These are phyloP conservation scores for Kwoniella dendrophila DNA, from an alignment of 768 basidiomycete species.

Conservation along the genomic window DNA sequence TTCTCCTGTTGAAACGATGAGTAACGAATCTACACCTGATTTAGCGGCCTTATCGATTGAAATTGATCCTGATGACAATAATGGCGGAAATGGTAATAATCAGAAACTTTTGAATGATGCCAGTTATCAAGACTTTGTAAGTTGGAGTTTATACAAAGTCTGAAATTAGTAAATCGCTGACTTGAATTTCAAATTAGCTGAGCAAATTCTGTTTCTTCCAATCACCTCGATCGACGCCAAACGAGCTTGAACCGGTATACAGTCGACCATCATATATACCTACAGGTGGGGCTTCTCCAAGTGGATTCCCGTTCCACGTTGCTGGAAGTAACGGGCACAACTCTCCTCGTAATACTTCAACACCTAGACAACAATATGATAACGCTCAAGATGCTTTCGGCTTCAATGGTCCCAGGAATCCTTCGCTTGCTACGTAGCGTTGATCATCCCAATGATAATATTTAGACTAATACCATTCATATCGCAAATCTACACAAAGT, in stretches of 20 bases:
- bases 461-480: no score
- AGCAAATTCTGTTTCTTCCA: conserved; percentile 56
- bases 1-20: conserved; percentile 39
- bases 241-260: conserved; percentile 29
- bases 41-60: conserved; percentile 32
- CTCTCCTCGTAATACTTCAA: conserved; percentile 36
- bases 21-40: conserved; percentile 33
- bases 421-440: no score
- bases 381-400: conserved; percentile 38
- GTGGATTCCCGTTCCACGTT: conserved; percentile 46
- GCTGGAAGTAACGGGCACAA: conserved; percentile 13
- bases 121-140: conserved; percentile 53
- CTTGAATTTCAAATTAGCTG: conserved; percentile 28
- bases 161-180: background rate
- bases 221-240: conserved; percentile 41
- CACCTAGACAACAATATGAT: conserved; percentile 35
- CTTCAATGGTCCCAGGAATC: no score
- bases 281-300: conserved; percentile 33
- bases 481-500: no score
- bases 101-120: conserved; percentile 34
- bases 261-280: conserved; percentile 23
- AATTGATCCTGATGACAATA: conserved; percentile 46
- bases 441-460: no score
- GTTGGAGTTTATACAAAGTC: conserved; percentile 19
- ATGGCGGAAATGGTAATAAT: conserved; percentile 23